phyloP scores from a whole-genome alignment of 148 eudicot genomes.

The Vaccinium darrowii region DNA sequence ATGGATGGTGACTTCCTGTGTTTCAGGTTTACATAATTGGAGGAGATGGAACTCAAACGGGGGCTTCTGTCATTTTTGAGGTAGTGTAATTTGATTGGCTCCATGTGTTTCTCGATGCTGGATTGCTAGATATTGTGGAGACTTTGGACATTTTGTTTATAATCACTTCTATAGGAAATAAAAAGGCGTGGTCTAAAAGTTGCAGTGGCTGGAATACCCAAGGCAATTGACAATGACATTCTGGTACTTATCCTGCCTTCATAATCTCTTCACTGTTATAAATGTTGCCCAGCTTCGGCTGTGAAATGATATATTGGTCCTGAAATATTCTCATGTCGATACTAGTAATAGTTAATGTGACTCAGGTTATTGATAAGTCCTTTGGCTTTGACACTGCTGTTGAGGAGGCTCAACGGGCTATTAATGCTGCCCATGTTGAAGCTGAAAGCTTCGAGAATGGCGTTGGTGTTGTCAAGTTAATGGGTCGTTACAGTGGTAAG shows the following conservation, averaged over 20 bases:
- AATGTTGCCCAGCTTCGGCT: neutral
- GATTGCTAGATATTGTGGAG: neutral
- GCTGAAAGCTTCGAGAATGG: constrained; percentile 94
- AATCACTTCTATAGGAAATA: constrained; percentile 37
- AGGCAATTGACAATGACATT: constrained; percentile 62
- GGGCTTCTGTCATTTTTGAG: constrained; percentile 57
- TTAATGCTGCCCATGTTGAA: constrained; percentile 97
- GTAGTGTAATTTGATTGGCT: constrained; percentile 23
- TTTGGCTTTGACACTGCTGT: constrained; percentile 99
- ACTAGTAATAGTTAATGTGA: too few relatives aligned
- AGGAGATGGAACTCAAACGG: constrained; percentile 61
- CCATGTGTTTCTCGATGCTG: neutral
- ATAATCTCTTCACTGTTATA: neutral
- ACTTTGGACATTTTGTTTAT: neutral
- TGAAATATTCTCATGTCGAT: neutral
- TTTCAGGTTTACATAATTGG: constrained; percentile 52
- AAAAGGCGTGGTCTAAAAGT: constrained; percentile 55
- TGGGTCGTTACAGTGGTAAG: constrained; percentile 97
- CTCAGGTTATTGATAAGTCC: constrained; percentile 88
- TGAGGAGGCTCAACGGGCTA: constrained; percentile 98
- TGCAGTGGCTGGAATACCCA: constrained; percentile 53
- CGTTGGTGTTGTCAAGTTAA: constrained; percentile 87
- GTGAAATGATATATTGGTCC: neutral
- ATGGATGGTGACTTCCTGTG: constrained; percentile 1
- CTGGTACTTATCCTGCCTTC: constrained; percentile 33